These are phyloP conservation scores for Kazachstania kunashirensis DNA, from an alignment of 805 yeast species.

Conservation along the genomic window DNA sequence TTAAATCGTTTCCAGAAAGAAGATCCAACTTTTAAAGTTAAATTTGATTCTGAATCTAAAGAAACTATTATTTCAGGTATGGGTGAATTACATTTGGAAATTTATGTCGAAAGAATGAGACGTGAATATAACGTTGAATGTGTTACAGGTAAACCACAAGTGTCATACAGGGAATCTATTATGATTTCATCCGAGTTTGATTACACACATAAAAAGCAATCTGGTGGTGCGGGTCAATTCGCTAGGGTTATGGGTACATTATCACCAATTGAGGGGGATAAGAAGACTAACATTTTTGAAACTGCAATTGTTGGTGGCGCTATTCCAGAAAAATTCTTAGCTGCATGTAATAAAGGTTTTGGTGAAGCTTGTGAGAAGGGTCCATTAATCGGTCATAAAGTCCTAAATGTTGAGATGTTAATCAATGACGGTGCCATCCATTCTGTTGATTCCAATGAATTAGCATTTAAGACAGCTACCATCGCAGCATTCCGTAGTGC, in stretches of 20 bases:
- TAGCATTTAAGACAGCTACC: constrained; percentile 90
- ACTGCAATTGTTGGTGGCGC: constrained; percentile 93
- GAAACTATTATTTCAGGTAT: constrained; percentile 87
- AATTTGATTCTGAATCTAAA: constrained; percentile 82
- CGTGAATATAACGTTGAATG: constrained; percentile 96
- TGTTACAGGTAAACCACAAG: constrained; percentile 94
- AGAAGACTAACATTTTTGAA: constrained; percentile 56
- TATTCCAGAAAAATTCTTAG: constrained; percentile 87
- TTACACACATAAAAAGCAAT: constrained; percentile 92
- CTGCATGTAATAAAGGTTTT: constrained; percentile 92
- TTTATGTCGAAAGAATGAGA: constrained; percentile 95
- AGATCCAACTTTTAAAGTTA: constrained; percentile 96
- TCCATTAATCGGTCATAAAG: constrained; percentile 90
- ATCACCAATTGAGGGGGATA: constrained; percentile 41
- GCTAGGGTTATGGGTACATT: constrained; percentile 90
- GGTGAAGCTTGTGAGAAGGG: constrained; percentile 94
- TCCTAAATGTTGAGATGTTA: constrained; percentile 85
- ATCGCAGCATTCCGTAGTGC: constrained; percentile 87
- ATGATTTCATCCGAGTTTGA: constrained; percentile 67
- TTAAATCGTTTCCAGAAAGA: constrained; percentile 96
- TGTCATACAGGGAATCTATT: constrained; percentile 92
- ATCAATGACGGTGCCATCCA: constrained; percentile 96
- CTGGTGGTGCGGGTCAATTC: constrained; percentile 99
- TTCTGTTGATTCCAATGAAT: constrained; percentile 92
- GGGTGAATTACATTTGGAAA: constrained; percentile 97